phyloP scores from a whole-genome alignment of 2,329 filamentous ascomycete species.

The Colletotrichum phormii region DNA sequence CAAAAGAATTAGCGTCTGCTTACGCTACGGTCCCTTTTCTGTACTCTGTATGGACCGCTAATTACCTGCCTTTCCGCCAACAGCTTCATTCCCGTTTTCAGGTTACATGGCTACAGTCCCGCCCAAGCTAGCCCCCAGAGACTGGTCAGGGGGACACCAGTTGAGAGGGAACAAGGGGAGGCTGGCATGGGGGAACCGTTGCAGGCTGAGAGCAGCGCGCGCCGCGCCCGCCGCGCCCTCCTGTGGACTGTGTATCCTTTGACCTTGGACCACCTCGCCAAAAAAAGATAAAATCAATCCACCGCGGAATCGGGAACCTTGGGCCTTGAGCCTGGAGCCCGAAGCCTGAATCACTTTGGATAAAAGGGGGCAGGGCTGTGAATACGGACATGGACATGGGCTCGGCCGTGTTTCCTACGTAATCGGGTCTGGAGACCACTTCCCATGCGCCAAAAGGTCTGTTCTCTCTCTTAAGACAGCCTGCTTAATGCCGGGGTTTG shows the following conservation, averaged over 20 bases:
- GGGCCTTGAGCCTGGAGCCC: background rate
- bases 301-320: constrained; percentile 18
- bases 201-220: constrained; percentile 21
- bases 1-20: background rate
- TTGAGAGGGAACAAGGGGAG: constrained; percentile 23
- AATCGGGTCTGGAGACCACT: constrained; percentile 10
- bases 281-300: background rate
- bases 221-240: background rate
- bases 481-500: constrained; percentile 15
- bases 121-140: constrained; percentile 23
- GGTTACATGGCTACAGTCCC: constrained; percentile 16
- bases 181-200: constrained; percentile 30
- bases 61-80: background rate
- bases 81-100: constrained; percentile 19
- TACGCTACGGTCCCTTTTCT: background rate
- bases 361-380: background rate
- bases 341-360: constrained; percentile 4
- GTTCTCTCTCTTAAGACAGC: constrained; percentile 5
- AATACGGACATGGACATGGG: constrained; percentile 2
- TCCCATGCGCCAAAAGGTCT: constrained; percentile 26
- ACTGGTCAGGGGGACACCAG: constrained; percentile 25
- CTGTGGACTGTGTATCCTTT: background rate
- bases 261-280: background rate
- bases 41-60: background rate
- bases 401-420: constrained; percentile 6